Conservation (phyloP, 116 monocot species). For the Iris pallida region DNA sequence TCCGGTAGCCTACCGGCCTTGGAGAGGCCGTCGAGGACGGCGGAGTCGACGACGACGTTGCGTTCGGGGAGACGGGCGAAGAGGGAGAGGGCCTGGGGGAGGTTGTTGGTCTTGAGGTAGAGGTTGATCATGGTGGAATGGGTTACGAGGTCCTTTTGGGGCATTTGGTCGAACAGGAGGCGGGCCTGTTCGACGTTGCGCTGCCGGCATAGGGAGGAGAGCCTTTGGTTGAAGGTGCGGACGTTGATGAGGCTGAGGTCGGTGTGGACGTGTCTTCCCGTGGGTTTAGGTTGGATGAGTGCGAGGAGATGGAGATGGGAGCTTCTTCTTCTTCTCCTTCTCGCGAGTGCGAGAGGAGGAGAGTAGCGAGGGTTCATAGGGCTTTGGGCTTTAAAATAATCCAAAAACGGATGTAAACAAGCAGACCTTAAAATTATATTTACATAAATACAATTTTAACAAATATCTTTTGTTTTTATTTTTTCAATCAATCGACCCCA, state of each 20-base stretch:
- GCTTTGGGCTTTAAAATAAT: no score
- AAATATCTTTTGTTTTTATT: no score
- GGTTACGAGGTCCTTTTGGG: slow-evolving; percentile 25
- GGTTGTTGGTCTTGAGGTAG: slow-evolving; percentile 21
- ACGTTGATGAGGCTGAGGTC: neutral
- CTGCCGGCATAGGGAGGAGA: slow-evolving; percentile 13
- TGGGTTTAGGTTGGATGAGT: neutral
- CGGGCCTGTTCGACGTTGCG: slow-evolving; percentile 16
- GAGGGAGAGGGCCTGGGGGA: slow-evolving; percentile 22
- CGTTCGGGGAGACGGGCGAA: slow-evolving; percentile 18
- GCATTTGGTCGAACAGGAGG: slow-evolving; percentile 35
- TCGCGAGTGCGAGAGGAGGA: no score
- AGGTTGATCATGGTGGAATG: slow-evolving; percentile 35
- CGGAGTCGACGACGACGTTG: slow-evolving; percentile 31
- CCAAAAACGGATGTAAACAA: no score
- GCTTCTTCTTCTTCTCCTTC: no score
- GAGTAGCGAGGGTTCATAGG: no score
- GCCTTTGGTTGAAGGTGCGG: slow-evolving; percentile 3
- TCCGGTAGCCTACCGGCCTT: slow-evolving; percentile 25
- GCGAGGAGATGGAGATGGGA: no score
- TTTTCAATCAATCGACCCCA: no score
- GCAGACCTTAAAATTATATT: no score
- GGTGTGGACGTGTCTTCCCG: neutral
- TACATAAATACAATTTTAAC: no score
- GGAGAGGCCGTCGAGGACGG: slow-evolving; percentile 38